A percentile compares a stretch with the other conserved stretches of the same genome.
These are phyloP conservation scores for Phylloporus sp. DNA, from an alignment of 768 basidiomycete species.

Conservation along the genomic window DNA sequence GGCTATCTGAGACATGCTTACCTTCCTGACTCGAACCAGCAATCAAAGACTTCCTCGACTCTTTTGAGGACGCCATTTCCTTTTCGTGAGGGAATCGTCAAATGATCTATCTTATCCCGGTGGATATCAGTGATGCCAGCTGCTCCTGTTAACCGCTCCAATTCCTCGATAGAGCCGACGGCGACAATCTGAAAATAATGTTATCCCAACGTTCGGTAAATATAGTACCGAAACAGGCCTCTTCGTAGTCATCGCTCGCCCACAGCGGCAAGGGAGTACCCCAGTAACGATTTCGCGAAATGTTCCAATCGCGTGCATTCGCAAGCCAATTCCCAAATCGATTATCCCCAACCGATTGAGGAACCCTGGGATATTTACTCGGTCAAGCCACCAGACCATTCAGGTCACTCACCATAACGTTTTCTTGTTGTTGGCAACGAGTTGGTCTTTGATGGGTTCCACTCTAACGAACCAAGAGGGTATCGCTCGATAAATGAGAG, in stretches of 20 bases:
- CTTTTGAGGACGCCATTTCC: slow-evolving; percentile 86
- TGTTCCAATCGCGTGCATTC: slow-evolving; percentile 99
- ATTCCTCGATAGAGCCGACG: slow-evolving; percentile 82
- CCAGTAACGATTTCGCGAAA: slow-evolving; percentile 99
- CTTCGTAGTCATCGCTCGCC: slow-evolving; percentile 89
- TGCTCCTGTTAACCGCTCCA: slow-evolving; percentile 82
- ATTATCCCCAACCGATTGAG: slow-evolving; percentile 83
- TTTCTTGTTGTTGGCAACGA: slow-evolving; percentile 85
- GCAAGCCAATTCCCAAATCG: slow-evolving; percentile 97
- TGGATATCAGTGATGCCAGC: slow-evolving; percentile 87
- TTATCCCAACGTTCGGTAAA: neutral
- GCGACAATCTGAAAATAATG: slow-evolving; percentile 60
- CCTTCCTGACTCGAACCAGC: slow-evolving; percentile 99
- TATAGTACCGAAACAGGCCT: slow-evolving; percentile 41
- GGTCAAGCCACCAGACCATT: neutral
- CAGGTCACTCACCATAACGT: slow-evolving; percentile 70
- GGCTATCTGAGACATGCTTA: slow-evolving; percentile 32
- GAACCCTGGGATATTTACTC: slow-evolving; percentile 62
- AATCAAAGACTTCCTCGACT: slow-evolving; percentile 98
- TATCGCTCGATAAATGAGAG: slow-evolving; percentile 92
- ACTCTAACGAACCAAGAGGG: slow-evolving; percentile 96
- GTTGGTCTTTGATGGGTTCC: slow-evolving; percentile 75
- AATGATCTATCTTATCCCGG: slow-evolving; percentile 90
- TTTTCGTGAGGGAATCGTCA: slow-evolving; percentile 89
- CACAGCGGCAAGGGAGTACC: slow-evolving; percentile 97